phyloP scores from a whole-genome alignment of 2,329 filamentous ascomycete genomes.

The Plectosphaerella sp. region DNA sequence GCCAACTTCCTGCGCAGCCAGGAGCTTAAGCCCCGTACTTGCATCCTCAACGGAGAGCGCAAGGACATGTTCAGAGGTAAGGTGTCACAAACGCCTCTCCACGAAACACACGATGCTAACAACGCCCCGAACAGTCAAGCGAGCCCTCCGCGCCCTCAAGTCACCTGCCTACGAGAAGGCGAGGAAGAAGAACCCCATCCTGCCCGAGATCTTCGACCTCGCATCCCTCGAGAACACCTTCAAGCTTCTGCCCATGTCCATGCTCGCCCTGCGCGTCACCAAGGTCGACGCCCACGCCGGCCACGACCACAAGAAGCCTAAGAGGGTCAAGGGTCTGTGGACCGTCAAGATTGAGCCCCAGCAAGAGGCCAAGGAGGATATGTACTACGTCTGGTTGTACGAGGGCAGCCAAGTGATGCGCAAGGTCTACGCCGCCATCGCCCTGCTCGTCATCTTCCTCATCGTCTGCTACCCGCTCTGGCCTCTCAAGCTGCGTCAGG shows the following conservation, averaged over 20 bases:
- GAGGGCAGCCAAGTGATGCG: slow-evolving; percentile 92
- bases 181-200: slow-evolving; percentile 79
- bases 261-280: slow-evolving; percentile 84
- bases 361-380: slow-evolving; percentile 79
- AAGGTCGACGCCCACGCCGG: slow-evolving; percentile 77
- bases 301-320: slow-evolving; percentile 74
- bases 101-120: background rate
- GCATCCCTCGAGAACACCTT: slow-evolving; percentile 88
- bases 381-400: slow-evolving; percentile 97
- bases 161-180: slow-evolving; percentile 89
- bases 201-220: slow-evolving; percentile 84
- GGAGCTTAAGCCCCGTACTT: slow-evolving; percentile 83
- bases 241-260: slow-evolving; percentile 89
- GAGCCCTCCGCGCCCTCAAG: slow-evolving; percentile 84
- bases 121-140: slow-evolving; percentile 65
- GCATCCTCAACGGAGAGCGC: slow-evolving; percentile 90
- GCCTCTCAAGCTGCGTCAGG: slow-evolving; percentile 85
- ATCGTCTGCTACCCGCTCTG: slow-evolving; percentile 94
- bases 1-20: slow-evolving; percentile 83
- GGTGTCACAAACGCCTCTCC: slow-evolving; percentile 2
- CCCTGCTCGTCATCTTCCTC: slow-evolving; percentile 77
- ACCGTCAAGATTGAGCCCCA: slow-evolving; percentile 94
- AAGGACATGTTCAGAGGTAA: slow-evolving; percentile 97
- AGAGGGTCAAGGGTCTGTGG: slow-evolving; percentile 94
- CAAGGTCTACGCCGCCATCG: slow-evolving; percentile 83